Evolutionary conservation across 768 basidiomycete species (phyloP).

Genomic region (Hysterangium stoloniferum): DNA sequence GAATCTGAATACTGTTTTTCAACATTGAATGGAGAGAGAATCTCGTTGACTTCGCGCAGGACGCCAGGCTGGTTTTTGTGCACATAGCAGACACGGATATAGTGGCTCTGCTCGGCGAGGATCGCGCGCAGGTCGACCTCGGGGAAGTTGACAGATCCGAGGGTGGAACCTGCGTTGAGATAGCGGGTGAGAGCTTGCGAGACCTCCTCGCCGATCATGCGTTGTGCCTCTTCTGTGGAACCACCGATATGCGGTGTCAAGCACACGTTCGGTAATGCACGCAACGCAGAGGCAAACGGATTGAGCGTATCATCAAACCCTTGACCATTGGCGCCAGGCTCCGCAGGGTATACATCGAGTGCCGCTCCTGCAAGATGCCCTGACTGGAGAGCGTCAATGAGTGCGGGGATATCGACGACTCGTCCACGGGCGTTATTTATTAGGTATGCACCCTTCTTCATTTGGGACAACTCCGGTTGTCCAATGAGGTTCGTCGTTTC

Average conservation of each 20-base stretch:
- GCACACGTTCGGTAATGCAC: conserved; percentile 80
- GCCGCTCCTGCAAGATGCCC: conserved; percentile 87
- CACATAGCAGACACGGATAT: conserved; percentile 89
- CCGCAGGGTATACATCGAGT: conserved; percentile 90
- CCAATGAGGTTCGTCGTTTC: conserved; percentile 96
- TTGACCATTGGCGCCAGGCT: conserved; percentile 87
- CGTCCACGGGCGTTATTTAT: conserved; percentile 97
- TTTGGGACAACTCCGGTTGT: conserved; percentile 62
- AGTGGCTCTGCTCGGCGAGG: conserved; percentile 67
- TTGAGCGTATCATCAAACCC: conserved; percentile 87
- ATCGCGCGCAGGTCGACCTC: conserved; percentile 96
- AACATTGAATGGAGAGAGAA: conserved; percentile 91
- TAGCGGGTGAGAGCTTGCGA: conserved; percentile 78
- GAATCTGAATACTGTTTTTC: conserved; percentile 99
- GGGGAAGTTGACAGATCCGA: conserved; percentile 97
- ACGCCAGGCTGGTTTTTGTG: conserved; percentile 96
- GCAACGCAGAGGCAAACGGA: conserved; percentile 69
- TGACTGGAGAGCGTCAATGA: conserved; percentile 73
- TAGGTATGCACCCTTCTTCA: conserved; percentile 93
- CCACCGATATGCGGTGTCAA: conserved; percentile 99
- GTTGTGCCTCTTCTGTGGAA: conserved; percentile 97
- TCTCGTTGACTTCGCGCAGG: conserved; percentile 89
- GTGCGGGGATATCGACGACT: conserved; percentile 91
- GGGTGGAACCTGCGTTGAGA: conserved; percentile 83
- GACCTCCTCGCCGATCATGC: conserved; percentile 95